phyloP scores from a whole-genome alignment of 2,329 filamentous ascomycete genomes.

The Colletotrichum ledebouriae region DNA sequence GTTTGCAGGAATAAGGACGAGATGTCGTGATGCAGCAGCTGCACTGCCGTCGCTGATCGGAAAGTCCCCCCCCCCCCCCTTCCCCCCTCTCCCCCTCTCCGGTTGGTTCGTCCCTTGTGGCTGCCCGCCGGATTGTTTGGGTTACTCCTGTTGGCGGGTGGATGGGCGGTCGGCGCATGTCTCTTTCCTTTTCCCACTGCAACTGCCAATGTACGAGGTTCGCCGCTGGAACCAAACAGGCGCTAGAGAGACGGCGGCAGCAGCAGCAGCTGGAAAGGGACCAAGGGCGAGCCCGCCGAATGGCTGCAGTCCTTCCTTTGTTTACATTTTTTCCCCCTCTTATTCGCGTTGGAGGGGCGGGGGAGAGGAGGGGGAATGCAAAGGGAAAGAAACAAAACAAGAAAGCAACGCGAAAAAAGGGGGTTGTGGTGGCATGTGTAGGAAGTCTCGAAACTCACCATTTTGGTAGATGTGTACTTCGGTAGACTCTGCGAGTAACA shows the following conservation, averaged over 20 bases:
- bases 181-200: constrained; percentile 4
- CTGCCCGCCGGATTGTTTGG: constrained; percentile 33
- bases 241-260: constrained; percentile 15
- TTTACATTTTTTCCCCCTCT: constrained; percentile 35
- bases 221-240: constrained; percentile 33
- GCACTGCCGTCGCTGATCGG: constrained; percentile 27
- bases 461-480: constrained; percentile 46
- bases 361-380: constrained; percentile 3
- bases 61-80: constrained; percentile 5
- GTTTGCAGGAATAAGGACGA: neutral
- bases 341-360: neutral
- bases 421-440: neutral
- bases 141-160: constrained; percentile 43
- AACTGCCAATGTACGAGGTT: constrained; percentile 35
- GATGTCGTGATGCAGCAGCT: constrained; percentile 34
- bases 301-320: constrained; percentile 35
- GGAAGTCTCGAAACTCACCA: constrained; percentile 51
- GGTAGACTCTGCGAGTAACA: constrained; percentile 13
- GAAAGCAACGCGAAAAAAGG: constrained; percentile 28
- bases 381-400: constrained; percentile 13
- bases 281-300: constrained; percentile 21
- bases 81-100: neutral
- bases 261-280: constrained; percentile 19
- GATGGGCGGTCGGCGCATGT: constrained; percentile 17
- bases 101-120: neutral